Base-by-base conservation (phyloP, 345 rosid species). In the Bretschneidera sinensis region DNA sequence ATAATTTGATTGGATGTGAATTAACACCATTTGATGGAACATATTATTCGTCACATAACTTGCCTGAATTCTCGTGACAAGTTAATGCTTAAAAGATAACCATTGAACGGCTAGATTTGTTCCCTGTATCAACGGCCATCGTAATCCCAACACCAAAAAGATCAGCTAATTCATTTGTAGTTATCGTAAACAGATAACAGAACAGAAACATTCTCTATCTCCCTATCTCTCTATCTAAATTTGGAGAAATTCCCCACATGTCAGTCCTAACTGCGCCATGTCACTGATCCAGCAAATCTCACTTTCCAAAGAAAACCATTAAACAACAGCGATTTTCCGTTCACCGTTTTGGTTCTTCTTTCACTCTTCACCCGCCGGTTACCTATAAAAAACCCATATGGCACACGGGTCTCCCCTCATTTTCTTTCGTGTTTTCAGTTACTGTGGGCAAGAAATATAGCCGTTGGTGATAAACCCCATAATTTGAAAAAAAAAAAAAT, bases 401-500 rank as follows among this genome's bases (percentile, higher is more conserved):
- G 35, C 35, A 31, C 4, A 31, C 51, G n/a, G n/a, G n/a, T 48
- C 0, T 9, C 35, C 21, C 0, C 45, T 8, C 21, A 0, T 11
- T 57, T 23, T 45, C 62, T 56, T 48, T 22, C 49, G 63, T 48
- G 61, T 45, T 54, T 72, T 73, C 76, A 56, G 69, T 62, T 60
- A 74, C 68, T 47, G 16, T 25, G 57, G 47, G 24, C 55, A 57
- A n/a, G 39, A 58, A 43, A 57, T 51, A 62, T 68, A 60, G 69
- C 81, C 63, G 77, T 78, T 78, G 54, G 53, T 52, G 51, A 9
- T 39, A 39, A 28, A 28, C 33, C 8, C 33, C 33, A 22, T 11
- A 45, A n/a, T n/a, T 39, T 23, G 13, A 18, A 35, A 15, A 35
- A 0, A 8, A 11, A 39, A 14, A 16, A 67, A 19, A 22, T 54